Evolutionary conservation across 176 grass and related monocot species (phyloP).

Genomic region (Dactylis glomerata): DNA sequence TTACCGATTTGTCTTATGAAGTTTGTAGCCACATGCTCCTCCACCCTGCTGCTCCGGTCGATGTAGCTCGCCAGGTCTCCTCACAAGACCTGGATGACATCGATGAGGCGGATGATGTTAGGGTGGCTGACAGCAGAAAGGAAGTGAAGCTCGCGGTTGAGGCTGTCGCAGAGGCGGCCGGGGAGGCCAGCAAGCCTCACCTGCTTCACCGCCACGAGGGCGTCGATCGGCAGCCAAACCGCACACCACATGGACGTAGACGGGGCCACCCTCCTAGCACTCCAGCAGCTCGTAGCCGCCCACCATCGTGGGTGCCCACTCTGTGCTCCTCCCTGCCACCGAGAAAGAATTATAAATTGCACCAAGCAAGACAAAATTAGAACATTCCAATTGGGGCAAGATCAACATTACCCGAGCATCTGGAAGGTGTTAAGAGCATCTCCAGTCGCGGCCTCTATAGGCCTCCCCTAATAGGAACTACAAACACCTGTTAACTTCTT

Average conservation of each 20-base stretch:
- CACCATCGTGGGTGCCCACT: slow-evolving; percentile 1
- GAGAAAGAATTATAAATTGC: not conserved
- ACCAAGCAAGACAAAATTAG: not conserved
- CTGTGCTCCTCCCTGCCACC: slow-evolving; percentile 5
- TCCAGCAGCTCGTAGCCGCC: slow-evolving; percentile 44
- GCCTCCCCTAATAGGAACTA: not conserved
- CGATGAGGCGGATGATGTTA: slow-evolving; percentile 63
- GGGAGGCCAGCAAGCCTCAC: slow-evolving; percentile 43
- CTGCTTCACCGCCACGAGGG: slow-evolving; percentile 52
- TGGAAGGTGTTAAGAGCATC: not conserved
- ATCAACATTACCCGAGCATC: not conserved
- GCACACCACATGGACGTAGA: slow-evolving; percentile 38
- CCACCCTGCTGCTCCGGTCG: slow-evolving; percentile 17
- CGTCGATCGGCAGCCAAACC: slow-evolving; percentile 10
- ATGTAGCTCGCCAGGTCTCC: slow-evolving; percentile 46
- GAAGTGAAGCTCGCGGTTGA: slow-evolving; percentile 59
- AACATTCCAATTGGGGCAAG: not conserved
- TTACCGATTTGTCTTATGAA: slow-evolving; percentile 56
- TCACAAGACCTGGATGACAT: slow-evolving; percentile 47
- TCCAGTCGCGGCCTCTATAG: too few species aligned
- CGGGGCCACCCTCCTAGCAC: slow-evolving; percentile 29
- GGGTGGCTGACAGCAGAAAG: slow-evolving; percentile 49
- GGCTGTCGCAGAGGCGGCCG: slow-evolving; percentile 40
- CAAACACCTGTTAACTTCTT: not conserved
- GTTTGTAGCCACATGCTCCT: slow-evolving; percentile 41